Conservation (phyloP, 495 filamentous ascomycete genomes). For the Rostrohypoxylon terebratum region DNA sequence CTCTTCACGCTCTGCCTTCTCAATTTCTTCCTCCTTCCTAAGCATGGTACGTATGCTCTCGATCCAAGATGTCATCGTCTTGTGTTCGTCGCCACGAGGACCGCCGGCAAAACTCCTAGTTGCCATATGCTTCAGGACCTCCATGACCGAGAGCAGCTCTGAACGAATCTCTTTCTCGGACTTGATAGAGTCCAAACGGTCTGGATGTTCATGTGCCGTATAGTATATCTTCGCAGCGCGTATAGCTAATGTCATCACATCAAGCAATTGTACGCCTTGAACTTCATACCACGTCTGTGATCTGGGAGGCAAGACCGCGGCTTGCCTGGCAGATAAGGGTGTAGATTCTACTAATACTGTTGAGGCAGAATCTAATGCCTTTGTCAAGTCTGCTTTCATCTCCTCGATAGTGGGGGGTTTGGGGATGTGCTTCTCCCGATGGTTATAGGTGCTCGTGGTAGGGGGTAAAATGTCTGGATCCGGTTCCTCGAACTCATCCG, state of each 20-base stretch:
- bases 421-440: conserved; percentile 85
- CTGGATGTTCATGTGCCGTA: conserved; percentile 83
- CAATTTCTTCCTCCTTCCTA: conserved; percentile 76
- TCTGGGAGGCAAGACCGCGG: conserved; percentile 49
- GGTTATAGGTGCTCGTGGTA: conserved; percentile 94
- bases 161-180: conserved; percentile 81
- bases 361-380: conserved; percentile 71
- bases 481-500: conserved; percentile 69
- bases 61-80: conserved; percentile 81
- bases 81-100: conserved; percentile 77
- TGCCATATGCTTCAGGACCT: conserved; percentile 90
- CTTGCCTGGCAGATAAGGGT: conserved; percentile 24
- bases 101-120: conserved; percentile 88
- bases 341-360: conserved; percentile 69
- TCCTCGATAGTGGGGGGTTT: conserved; percentile 85
- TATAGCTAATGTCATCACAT: conserved; percentile 92
- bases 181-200: conserved; percentile 84
- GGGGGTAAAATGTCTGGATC: conserved; percentile 87
- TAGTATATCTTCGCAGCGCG: conserved; percentile 96
- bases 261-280: conserved; percentile 89
- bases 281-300: conserved; percentile 80
- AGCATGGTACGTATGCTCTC: conserved; percentile 78
- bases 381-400: conserved; percentile 77
- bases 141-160: conserved; percentile 86
- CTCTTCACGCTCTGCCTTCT: conserved; percentile 77